These are phyloP conservation scores for Syzygium aqueum DNA, from an alignment of 345 rosid genomes.

Conservation along the genomic window DNA sequence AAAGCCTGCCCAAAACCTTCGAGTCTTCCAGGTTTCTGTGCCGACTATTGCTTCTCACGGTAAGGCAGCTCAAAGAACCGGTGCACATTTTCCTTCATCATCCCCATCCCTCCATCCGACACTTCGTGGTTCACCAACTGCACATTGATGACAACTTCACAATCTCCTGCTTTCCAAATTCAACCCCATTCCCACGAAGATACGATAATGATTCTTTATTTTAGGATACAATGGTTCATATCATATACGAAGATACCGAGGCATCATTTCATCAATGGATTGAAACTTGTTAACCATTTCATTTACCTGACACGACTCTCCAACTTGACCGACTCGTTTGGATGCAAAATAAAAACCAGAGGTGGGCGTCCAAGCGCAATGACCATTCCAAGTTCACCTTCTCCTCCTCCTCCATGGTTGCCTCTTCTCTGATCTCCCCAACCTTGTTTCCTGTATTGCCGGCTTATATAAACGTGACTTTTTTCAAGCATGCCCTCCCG, in stretches of 20 bases:
- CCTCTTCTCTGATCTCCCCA: neutral
- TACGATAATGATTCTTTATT: neutral
- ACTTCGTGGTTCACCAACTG: neutral
- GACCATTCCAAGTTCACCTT: slow-evolving; percentile 14
- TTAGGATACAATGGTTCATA: neutral
- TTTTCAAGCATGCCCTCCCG: neutral
- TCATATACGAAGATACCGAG: neutral
- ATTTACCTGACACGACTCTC: neutral
- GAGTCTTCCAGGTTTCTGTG: slow-evolving; percentile 13
- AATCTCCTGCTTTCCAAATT: neutral
- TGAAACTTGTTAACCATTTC: neutral
- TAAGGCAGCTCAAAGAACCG: slow-evolving; percentile 11
- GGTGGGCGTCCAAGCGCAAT: neutral
- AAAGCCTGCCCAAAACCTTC: slow-evolving; percentile 18
- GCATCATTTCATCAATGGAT: neutral
- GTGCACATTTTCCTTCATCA: neutral
- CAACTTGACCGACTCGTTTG: neutral
- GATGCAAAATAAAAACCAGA: neutral
- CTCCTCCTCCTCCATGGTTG: neutral
- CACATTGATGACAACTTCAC: neutral
- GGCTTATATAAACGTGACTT: neutral
- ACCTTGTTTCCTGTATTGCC: neutral
- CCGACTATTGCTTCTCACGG: slow-evolving; percentile 9
- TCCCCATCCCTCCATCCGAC: neutral
- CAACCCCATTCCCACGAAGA: neutral